Base-by-base conservation (phyloP, 257 asterid species). In the Capsicum baccatum region DNA sequence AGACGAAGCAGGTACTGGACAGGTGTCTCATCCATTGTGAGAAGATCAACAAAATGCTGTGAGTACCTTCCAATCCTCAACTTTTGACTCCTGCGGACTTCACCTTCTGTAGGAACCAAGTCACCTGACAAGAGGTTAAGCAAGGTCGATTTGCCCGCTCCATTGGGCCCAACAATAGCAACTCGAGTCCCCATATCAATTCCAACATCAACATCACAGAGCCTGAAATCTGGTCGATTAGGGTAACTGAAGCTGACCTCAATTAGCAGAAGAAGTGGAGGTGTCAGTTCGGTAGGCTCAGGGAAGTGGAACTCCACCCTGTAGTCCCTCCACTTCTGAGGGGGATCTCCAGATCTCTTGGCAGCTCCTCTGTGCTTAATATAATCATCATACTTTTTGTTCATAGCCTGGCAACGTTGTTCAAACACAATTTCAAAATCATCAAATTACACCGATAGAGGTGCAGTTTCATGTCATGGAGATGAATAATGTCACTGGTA, bases 231-330 rank as follows among this genome's bases (percentile, higher is more conserved):
- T 14, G 87, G 86, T 33, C 97, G 88, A 82, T 88, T 91, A 2
- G 94, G 95, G 64, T 93, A 91, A 82, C 91, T 83, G 74, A 93
- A 93, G 89, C 91, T 93, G 42, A 93, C 95, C 62, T 93, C 95
- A 44, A 93, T 91, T 50, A 93, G 87, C 83, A 91, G 97, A 88
- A 93, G 12, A 33, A 91, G 91, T 62, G 97, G 97, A 8, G 97
- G 94, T 0, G 97, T 90, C 66, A 93, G 83, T 83, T 91, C 94
- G 2, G 94, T 93, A 47, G 97, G 97, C 87, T 93, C 91, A 10
- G 95, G 95, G 84, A 93, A 93, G 89, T 93, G 94, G 87, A 93
- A 93, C 87, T 93, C 92, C 33, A 93, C 97, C 1, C 91, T 86
- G 84, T 93, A 91, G 83, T 91, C 95, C 42, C 42, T 39, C 42